Percentiles rank a stretch among this genome's conserved stretches.
Conservation (phyloP, 305 asterid species). For the Fraxinus nigra region DNA sequence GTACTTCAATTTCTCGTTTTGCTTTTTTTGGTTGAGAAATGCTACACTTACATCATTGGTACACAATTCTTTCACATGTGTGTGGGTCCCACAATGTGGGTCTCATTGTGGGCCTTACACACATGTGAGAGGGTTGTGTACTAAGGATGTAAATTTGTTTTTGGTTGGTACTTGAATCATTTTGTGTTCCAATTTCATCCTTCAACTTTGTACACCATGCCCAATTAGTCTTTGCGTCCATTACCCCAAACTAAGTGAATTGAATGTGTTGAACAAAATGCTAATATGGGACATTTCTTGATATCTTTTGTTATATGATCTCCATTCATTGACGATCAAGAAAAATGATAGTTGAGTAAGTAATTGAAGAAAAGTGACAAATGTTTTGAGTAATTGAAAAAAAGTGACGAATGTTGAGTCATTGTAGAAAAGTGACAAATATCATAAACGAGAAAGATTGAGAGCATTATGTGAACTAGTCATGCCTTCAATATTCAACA, state of each 20-base stretch:
- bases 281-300: not conserved
- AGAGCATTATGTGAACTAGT: not conserved
- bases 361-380: too few relatives aligned
- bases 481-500: conserved; percentile 6
- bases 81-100: too few relatives aligned
- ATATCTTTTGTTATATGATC: not conserved
- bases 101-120: too few relatives aligned
- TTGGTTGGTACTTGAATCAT: not conserved
- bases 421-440: too few relatives aligned
- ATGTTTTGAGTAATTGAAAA: too few relatives aligned
- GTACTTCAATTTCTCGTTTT: not conserved
- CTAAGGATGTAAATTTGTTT: too few relatives aligned
- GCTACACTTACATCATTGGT: too few relatives aligned
- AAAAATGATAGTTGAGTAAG: too few relatives aligned
- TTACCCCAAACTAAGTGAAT: not conserved
- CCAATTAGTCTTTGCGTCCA: not conserved
- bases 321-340: not conserved
- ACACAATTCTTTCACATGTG: too few relatives aligned
- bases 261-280: not conserved
- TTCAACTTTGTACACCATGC: not conserved
- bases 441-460: not conserved
- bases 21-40: not conserved
- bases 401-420: too few relatives aligned
- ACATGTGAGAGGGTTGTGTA: too few relatives aligned
- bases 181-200: not conserved